These are phyloP conservation scores for Lecanicillium sp. DNA, from an alignment of 2,329 filamentous ascomycete genomes.

Conservation along the genomic window DNA sequence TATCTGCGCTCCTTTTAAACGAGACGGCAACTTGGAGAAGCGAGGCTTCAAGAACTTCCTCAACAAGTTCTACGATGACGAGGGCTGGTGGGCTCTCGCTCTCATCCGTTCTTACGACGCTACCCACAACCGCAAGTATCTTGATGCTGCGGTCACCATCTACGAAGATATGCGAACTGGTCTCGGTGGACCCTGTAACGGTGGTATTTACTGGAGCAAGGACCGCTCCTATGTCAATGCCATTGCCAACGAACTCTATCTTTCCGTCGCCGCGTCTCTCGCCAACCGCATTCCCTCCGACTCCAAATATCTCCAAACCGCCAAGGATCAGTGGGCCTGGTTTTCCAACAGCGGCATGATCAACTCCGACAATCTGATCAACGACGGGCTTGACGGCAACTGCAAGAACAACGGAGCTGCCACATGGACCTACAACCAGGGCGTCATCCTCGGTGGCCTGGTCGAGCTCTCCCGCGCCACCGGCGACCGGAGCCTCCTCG, in stretches of 20 bases:
- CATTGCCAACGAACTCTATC: slow-evolving; percentile 53
- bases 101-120: slow-evolving; percentile 53
- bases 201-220: slow-evolving; percentile 54
- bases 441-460: slow-evolving; percentile 49
- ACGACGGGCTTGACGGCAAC: slow-evolving; percentile 43
- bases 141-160: slow-evolving; percentile 45
- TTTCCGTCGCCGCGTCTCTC: slow-evolving; percentile 46
- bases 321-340: slow-evolving; percentile 47
- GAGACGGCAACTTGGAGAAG: slow-evolving; percentile 26
- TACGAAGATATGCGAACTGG: slow-evolving; percentile 52
- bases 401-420: slow-evolving; percentile 48
- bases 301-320: slow-evolving; percentile 40
- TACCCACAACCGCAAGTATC: slow-evolving; percentile 45
- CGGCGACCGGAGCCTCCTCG: slow-evolving; percentile 34
- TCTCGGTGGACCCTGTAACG: slow-evolving; percentile 41
- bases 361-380: slow-evolving; percentile 43
- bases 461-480: slow-evolving; percentile 45
- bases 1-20: slow-evolving; percentile 11
- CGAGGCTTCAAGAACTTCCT: slow-evolving; percentile 37
- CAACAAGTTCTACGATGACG: slow-evolving; percentile 53
- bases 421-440: slow-evolving; percentile 54
- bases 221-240: slow-evolving; percentile 45
- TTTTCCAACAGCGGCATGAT: slow-evolving; percentile 46
- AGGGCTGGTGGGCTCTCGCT: slow-evolving; percentile 58
- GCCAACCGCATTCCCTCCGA: slow-evolving; percentile 39